Evolutionary conservation across 108 stramenopile genomes (phyloP), one percentile per base, ranked within the genome.

Genomic region (Skeletonema potamos): DNA sequence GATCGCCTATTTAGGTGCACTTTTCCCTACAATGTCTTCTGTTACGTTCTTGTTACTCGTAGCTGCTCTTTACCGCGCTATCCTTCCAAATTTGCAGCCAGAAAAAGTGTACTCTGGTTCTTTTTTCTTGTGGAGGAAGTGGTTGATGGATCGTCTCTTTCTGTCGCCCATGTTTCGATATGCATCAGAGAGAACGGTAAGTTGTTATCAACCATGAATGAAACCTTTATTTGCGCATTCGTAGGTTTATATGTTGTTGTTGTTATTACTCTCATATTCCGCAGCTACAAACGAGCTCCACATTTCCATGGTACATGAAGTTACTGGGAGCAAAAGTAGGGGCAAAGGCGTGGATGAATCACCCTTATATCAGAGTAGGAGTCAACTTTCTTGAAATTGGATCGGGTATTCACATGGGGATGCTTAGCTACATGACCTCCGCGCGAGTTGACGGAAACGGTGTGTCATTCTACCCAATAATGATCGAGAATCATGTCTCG

Each of bases 131-230:
- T 32, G 27, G 54, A 55, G 54, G 22, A 58, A 58, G 20, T 66
- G 66, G 66, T 66, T 55, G 13, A 27, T 66, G 54, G 66, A 66
- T 27, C 66, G 66, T 29, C 54, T 66, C 27, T 66, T 66, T 18
- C 54, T 66, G 24, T 57, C 54, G 17, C 66, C 66, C 4, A 29
- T 66, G 29, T 66, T 66, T 29, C 62, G 18, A 13, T 64, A 39
- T 66, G 54, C 34, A 6, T 55, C 66, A 58, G 26, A 13, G 34
- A 36, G 34, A 36, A 58, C 24, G 54, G 22, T 57, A 39, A 37
- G 37, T 37, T 62, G 58, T 24, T n/a, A 28, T 59, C 29, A 28
- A 28, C 22, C 26, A 28, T 59, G 17, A 2, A 28, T 17, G 61
- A 33, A 11, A 32, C 27, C 34, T 39, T 1, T 22, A 17, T 62